Conservation (phyloP, 2,329 filamentous ascomycete species). For the Tolypocladium amazonense region DNA sequence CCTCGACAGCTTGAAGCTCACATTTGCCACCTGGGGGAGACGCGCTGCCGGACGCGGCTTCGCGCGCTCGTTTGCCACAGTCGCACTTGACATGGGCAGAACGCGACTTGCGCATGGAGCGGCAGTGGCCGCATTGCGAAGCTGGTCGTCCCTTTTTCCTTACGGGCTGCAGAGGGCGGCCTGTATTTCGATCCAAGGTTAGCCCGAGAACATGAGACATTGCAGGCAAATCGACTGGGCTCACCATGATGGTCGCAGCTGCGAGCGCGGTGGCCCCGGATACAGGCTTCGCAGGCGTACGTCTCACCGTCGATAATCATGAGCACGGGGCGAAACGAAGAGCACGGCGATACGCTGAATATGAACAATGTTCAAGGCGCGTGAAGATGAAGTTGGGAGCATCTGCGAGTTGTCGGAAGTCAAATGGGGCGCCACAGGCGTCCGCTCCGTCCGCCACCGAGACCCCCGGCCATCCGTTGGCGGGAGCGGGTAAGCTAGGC, state of each 20-base stretch:
- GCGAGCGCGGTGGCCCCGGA: constrained; percentile 1
- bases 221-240: background rate
- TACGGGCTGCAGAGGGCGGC: background rate
- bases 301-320: constrained; percentile 1
- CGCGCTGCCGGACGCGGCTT: background rate
- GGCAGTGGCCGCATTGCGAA: constrained; percentile 2
- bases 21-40: background rate
- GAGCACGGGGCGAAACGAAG: background rate
- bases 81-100: constrained; percentile 1
- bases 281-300: constrained; percentile 1
- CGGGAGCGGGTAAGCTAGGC: no score
- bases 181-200: background rate
- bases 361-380: background rate
- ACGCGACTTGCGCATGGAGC: constrained; percentile 1
- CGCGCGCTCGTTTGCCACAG: background rate
- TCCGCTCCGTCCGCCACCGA: no score
- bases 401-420: background rate
- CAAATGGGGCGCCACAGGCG: background rate
- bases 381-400: background rate
- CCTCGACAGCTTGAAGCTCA: background rate
- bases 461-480: no score
- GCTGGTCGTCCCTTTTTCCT: constrained; percentile 1
- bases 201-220: background rate
- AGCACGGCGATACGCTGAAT: background rate
- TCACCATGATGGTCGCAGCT: background rate